A percentile compares a stretch with the other conserved stretches of the same genome.
Conservation (phyloP, 805 yeast genomes). For the Lachancea thermotolerans region DNA sequence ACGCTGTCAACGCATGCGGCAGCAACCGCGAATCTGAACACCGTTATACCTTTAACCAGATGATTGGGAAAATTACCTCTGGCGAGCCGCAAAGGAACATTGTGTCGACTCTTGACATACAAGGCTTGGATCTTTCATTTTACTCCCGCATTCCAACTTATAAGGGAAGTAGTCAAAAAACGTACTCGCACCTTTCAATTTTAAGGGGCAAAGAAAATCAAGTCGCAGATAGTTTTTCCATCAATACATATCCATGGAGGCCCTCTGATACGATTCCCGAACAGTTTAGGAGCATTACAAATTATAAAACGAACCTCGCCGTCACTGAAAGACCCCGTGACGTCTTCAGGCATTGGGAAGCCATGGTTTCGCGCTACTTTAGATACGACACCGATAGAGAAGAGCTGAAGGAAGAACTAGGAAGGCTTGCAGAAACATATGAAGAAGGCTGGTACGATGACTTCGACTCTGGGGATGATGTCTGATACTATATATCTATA, state of each 20-base stretch:
- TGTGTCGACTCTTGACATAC: constrained; percentile 16
- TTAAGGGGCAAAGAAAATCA: constrained; percentile 9
- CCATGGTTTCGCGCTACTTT: constrained; percentile 27
- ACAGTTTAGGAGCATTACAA: constrained; percentile 9
- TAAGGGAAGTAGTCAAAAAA: constrained; percentile 10
- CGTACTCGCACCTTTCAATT: constrained; percentile 19
- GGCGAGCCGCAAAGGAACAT: constrained; percentile 21
- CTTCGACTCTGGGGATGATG: constrained; percentile 38
- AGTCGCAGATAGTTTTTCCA: background rate
- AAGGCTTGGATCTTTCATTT: constrained; percentile 15
- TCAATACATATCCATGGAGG: constrained; percentile 16
- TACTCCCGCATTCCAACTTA: constrained; percentile 13
- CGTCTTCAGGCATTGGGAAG: constrained; percentile 27
- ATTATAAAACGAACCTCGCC: constrained; percentile 10
- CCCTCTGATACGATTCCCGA: constrained; percentile 28
- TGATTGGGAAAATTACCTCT: constrained; percentile 16
- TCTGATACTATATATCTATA: background rate
- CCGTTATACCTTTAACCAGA: constrained; percentile 11
- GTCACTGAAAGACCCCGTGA: constrained; percentile 27
- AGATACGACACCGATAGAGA: constrained; percentile 43
- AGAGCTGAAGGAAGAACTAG: constrained; percentile 45
- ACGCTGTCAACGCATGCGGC: constrained; percentile 19
- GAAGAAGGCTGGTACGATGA: constrained; percentile 47
- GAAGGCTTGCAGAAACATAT: constrained; percentile 39
- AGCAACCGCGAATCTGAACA: constrained; percentile 13